Evolutionary conservation across 805 yeast species (phyloP).

Genomic region (Candida maesae): DNA sequence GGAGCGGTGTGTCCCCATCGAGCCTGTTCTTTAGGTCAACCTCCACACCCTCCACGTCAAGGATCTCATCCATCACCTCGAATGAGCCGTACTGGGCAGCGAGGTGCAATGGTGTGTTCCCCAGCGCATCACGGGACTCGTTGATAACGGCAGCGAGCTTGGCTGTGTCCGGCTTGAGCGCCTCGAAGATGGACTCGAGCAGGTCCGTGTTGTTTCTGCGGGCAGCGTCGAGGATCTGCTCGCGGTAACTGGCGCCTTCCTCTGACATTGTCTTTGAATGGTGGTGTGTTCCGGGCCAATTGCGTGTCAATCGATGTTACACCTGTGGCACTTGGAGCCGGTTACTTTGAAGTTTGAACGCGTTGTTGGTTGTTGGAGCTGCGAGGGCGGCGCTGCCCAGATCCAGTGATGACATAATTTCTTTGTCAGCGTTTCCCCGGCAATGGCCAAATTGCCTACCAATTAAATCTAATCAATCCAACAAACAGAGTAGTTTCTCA

Average conservation of each 20-base stretch:
- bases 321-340: too few species aligned
- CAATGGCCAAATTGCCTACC: too few species aligned
- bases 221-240: conserved; percentile 82
- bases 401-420: too few species aligned
- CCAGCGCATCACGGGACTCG: conserved; percentile 67
- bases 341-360: too few species aligned
- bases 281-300: too few species aligned
- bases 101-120: conserved; percentile 77
- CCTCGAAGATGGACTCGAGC: conserved; percentile 49
- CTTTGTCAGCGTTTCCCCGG: too few species aligned
- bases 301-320: too few species aligned
- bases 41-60: conserved; percentile 89
- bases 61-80: conserved; percentile 75
- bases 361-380: too few species aligned
- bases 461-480: too few species aligned
- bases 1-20: conserved; percentile 87
- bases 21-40: conserved; percentile 72
- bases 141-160: conserved; percentile 55
- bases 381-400: too few species aligned
- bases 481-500: too few species aligned
- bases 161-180: conserved; percentile 15
- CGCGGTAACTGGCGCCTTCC: conserved; percentile 72
- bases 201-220: conserved; percentile 85
- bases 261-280: conserved; percentile 21
- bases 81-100: conserved; percentile 80